A percentile compares a stretch with the other conserved stretches of the same genome.
phyloP scores from a whole-genome alignment of 2,329 filamentous ascomycete genomes.

The Colletotrichum orchidophilum region DNA sequence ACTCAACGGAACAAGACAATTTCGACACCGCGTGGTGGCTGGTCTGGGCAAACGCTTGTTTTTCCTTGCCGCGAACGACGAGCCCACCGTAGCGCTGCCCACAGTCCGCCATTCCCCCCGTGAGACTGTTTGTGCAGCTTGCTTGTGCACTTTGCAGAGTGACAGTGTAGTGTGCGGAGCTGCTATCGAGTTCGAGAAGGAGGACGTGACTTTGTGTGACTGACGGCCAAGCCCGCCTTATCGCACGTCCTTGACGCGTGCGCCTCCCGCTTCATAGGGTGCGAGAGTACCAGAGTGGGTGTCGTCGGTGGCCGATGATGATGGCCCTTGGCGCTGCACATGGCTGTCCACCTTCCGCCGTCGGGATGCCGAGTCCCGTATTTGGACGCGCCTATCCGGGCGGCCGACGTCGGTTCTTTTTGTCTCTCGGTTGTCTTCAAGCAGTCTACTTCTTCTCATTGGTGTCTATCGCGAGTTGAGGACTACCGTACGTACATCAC shows the following conservation, averaged over 20 bases:
- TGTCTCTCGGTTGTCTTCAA: background rate
- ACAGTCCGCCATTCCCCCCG: background rate
- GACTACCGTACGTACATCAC: background rate
- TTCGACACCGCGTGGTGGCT: slow-evolving; percentile 19
- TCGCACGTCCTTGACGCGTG: slow-evolving; percentile 12
- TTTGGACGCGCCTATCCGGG: slow-evolving; percentile 23
- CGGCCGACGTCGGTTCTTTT: background rate
- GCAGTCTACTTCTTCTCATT: background rate
- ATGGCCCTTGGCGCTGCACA: slow-evolving; percentile 25
- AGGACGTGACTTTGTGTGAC: background rate
- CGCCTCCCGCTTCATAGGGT: background rate
- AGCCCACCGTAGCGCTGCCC: no score
- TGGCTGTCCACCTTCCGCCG: background rate
- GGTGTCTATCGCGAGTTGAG: background rate
- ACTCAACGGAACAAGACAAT: background rate
- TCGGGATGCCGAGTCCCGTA: slow-evolving; percentile 24
- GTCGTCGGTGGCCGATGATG: background rate
- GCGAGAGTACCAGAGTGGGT: background rate
- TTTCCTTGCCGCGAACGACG: background rate
- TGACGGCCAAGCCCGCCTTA: background rate
- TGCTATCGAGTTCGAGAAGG: background rate
- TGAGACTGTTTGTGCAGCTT: background rate
- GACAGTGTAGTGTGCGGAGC: background rate
- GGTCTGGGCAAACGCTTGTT: slow-evolving; percentile 34
- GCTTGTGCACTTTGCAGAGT: slow-evolving; percentile 13